Base-by-base conservation (phyloP, 73 alveolate species). In the Paramecium biaurelia region DNA sequence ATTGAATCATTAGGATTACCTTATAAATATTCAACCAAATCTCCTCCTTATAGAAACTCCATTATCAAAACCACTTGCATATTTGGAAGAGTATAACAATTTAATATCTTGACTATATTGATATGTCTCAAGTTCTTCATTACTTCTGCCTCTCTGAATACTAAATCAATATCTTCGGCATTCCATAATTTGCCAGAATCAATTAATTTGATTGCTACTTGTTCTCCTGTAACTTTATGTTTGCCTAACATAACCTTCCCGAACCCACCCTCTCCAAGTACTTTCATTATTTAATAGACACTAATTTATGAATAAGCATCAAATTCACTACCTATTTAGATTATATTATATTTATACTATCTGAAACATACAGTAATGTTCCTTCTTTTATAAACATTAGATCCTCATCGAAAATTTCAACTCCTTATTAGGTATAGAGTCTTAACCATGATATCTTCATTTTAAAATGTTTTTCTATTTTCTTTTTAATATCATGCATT, bases 211-310 rank as follows among this genome's bases (percentile, higher is more conserved):
- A 98, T 97, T 32, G 99, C 99, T 4, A 97, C 99, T 93, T 97
- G 95, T 41, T 96, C 97, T 9, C 98, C 99, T 32, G 98, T 95
- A 76, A 95, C 98, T 45, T 95, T 97, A 86, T 98, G 99, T 37
- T 89, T 94, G 0, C 99, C 99, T 53, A 95, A 92, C 88, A 96
- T 93, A 4, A 98, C 99, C 94, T 97, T 98, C n/a, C 99, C 99
- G 92, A 97, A 97, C 12, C 99, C 99, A 1, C 99, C 99, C 49
- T 96, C 96, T 5, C 99, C 99, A 35, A 98, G 47, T 43, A 93
- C 97, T 58, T 94, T 94, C 37, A 86, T 92, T 23, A 97, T 92
- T 26, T 94, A 72, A 92, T 98, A 98, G 5, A 70, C 45, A 9
- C 70, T 43, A 5, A 89, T 58, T 6, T 59, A 41, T 26, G 85